Evolutionary conservation across 2,329 filamentous ascomycete species (phyloP).

Genomic region (Phaeomoniella chlamydospora): DNA sequence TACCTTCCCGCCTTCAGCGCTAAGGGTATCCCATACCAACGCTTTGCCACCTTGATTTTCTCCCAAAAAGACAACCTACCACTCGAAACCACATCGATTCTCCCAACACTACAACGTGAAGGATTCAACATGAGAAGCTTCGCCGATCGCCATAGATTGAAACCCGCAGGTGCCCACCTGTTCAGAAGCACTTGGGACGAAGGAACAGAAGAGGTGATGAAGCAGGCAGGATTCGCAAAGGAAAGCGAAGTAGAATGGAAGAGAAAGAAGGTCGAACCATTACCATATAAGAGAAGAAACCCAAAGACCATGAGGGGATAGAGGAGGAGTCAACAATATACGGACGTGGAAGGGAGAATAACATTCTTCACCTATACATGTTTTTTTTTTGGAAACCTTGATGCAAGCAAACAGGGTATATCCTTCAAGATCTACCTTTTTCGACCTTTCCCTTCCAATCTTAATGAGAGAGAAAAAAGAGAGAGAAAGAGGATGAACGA

Average conservation of each 20-base stretch:
- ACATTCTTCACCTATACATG: too few species aligned
- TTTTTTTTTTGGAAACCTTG: too few species aligned
- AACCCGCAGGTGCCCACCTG: constrained; percentile 66
- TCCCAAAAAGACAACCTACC: constrained; percentile 54
- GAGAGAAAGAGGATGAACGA: too few species aligned
- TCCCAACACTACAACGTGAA: constrained; percentile 39
- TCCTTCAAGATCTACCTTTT: too few species aligned
- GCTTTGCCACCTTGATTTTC: constrained; percentile 68
- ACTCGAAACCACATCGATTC: constrained; percentile 44
- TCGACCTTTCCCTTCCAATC: too few species aligned
- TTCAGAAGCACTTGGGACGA: constrained; percentile 90
- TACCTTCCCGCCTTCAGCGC: constrained; percentile 81
- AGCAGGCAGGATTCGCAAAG: constrained; percentile 50
- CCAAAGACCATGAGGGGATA: constrained; percentile 24
- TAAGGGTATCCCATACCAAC: constrained; percentile 84
- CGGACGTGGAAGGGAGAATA: too few species aligned
- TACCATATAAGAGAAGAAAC: constrained; percentile 49
- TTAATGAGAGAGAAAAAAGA: too few species aligned
- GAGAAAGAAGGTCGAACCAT: constrained; percentile 56
- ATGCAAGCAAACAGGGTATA: too few species aligned
- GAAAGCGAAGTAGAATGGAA: constrained; percentile 77
- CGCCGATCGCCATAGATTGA: constrained; percentile 52
- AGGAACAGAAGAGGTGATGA: constrained; percentile 75
- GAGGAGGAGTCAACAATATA: too few species aligned
- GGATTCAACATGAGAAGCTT: constrained; percentile 65